These are phyloP conservation scores for Hebeloma cylindrosporum DNA, from an alignment of 768 basidiomycete species.

Conservation along the genomic window DNA sequence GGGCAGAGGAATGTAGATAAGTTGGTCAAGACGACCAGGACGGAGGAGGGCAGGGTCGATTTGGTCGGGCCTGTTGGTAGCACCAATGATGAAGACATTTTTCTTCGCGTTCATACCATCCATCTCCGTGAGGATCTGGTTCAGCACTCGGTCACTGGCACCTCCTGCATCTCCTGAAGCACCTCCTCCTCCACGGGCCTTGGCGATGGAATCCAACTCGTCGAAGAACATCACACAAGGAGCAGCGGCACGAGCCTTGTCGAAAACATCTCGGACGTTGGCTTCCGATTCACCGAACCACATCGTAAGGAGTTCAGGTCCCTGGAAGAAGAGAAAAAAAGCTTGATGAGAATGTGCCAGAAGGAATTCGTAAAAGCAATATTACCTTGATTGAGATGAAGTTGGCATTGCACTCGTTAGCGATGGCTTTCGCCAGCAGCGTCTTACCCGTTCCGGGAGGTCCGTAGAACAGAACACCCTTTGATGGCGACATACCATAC, in stretches of 20 bases:
- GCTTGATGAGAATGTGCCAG: background rate
- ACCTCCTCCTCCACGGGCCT: conserved; percentile 86
- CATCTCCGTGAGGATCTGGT: conserved; percentile 98
- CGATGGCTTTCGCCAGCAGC: conserved; percentile 96
- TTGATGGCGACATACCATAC: conserved; percentile 99
- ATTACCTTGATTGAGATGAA: conserved; percentile 96
- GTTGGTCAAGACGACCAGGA: conserved; percentile 97
- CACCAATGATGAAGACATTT: conserved; percentile 98
- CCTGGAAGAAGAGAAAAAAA: conserved; percentile 39
- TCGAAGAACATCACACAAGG: conserved; percentile 99
- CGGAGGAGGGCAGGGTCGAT: conserved; percentile 91
- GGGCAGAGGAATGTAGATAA: conserved; percentile 98
- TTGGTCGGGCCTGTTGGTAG: conserved; percentile 95
- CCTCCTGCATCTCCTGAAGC: conserved; percentile 89
- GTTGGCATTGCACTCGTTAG: conserved; percentile 99
- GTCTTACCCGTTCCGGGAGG: conserved; percentile 99
- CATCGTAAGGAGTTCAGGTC: conserved; percentile 98
- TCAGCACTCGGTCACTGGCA: conserved; percentile 96
- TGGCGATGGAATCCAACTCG: conserved; percentile 98
- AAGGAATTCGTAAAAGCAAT: background rate
- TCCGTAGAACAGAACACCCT: conserved; percentile 99
- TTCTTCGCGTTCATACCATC: conserved; percentile 99
- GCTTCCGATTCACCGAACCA: conserved; percentile 99
- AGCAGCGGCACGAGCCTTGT: conserved; percentile 98
- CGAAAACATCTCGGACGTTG: conserved; percentile 98